Percentiles rank a stretch among this genome's conserved stretches.
These are phyloP conservation scores for Lachnellula subtilissima DNA, from an alignment of 2,329 filamentous ascomycete genomes.

Conservation along the genomic window DNA sequence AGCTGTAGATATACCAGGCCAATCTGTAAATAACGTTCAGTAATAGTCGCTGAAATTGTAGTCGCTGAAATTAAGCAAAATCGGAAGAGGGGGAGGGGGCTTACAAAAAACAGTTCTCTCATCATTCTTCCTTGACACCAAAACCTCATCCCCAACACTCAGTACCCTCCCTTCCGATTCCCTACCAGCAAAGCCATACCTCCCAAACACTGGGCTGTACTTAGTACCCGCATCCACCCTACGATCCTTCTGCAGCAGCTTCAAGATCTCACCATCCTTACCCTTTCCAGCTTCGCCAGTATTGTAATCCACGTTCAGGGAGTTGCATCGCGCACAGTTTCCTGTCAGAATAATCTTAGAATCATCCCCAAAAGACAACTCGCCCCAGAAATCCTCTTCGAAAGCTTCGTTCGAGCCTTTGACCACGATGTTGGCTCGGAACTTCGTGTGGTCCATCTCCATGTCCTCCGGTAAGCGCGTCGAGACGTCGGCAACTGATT, in stretches of 20 bases:
- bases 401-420: conserved; percentile 51
- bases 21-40: conserved; percentile 2
- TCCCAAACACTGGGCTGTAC: conserved; percentile 67
- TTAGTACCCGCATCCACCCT: conserved; percentile 65
- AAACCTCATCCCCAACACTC: conserved; percentile 44
- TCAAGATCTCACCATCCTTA: conserved; percentile 57
- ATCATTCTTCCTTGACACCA: conserved; percentile 38
- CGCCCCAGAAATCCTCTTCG: conserved; percentile 70
- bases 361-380: conserved; percentile 42
- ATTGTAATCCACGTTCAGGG: conserved; percentile 66
- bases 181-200: conserved; percentile 58
- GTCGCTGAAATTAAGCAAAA: background rate
- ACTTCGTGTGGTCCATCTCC: conserved; percentile 60
- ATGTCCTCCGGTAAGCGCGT: conserved; percentile 45
- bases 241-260: conserved; percentile 65
- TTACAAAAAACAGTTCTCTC: conserved; percentile 45
- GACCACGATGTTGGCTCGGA: conserved; percentile 69
- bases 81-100: conserved; percentile 23
- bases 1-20: conserved; percentile 6
- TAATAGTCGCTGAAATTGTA: background rate
- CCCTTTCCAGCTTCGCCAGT: conserved; percentile 56
- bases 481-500: conserved; percentile 65
- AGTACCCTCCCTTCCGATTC: conserved; percentile 32
- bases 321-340: conserved; percentile 65
- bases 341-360: conserved; percentile 54